Evolutionary conservation across 1,139 yeast genomes (phyloP), one percentile per base, ranked within the genome.

Genomic region (Taphrina pruni): DNA sequence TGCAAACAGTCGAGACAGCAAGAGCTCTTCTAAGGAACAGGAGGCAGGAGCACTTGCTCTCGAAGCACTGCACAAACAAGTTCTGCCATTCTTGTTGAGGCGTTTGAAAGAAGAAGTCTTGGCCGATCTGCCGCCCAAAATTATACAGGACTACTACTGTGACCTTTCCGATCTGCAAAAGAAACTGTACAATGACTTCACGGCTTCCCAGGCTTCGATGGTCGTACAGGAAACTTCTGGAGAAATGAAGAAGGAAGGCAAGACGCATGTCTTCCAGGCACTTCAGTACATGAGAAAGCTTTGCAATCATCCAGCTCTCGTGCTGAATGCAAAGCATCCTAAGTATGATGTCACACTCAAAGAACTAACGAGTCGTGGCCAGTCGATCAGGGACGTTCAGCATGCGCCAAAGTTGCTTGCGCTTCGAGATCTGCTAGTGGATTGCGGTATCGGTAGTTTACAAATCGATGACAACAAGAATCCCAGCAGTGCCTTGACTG

Each of bases 101-200:
- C 88, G 99, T 77, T 84, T 95, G 75, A 95, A 95, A 77, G 99
- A 95, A 77, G 99, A 95, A 75, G 99, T 95, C 8, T 82, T 95
- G 71, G 88, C 96, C 0, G 99, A 95, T 78, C 83, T 95, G 73
- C 99, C 99, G 11, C 99, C 99, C 56, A 95, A 95, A 80, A 94
- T 95, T 74, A 94, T 95, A 74, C 99, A 95, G 78, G 99, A 95
- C 80, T 93, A 95, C 77, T 94, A 94, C 78, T 95, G 99, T 81
- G 98, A 94, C 74, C 82, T 95, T 73, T 90, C 97, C 75, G 97
- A 91, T 72, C 81, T 92, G 71, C 99, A 95, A 78, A 89, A 88
- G 76, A 89, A 87, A 73, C 81, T 95, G 62, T 95, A 95, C 79
- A 89, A 87, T 72, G 96, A 91, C 77, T 94, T 95, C 80, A 93